These are phyloP conservation scores for Colletotrichum horii DNA, from an alignment of 2,329 filamentous ascomycete genomes.

Conservation along the genomic window DNA sequence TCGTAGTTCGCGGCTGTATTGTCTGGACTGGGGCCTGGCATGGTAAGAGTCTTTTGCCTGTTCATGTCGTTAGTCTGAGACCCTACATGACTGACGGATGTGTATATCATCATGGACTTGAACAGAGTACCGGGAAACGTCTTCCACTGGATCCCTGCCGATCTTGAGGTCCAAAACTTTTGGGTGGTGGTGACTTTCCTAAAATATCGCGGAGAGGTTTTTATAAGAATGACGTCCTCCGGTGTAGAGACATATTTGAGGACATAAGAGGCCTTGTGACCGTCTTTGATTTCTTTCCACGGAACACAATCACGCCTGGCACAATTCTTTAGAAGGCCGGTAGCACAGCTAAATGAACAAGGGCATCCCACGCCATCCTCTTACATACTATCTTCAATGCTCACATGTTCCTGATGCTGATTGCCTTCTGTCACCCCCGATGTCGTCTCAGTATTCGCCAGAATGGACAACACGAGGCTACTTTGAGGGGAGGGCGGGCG, in stretches of 20 bases:
- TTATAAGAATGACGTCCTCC: background rate
- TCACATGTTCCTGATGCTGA: rapidly evolving
- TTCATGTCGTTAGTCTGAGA: background rate
- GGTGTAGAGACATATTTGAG: background rate
- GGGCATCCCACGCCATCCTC: too few relatives aligned
- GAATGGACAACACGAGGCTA: rapidly evolving
- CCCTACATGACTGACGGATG: background rate
- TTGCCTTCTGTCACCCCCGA: background rate
- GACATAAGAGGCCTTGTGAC: background rate
- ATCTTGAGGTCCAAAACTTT: too few relatives aligned
- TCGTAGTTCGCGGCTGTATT: background rate
- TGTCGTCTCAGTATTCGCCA: rapidly evolving
- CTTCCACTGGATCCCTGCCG: too few relatives aligned
- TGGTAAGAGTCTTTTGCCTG: background rate
- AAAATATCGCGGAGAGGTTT: background rate
- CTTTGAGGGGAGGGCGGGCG: background rate
- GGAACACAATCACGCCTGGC: too few relatives aligned
- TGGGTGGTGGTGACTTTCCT: background rate
- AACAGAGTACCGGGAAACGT: too few relatives aligned
- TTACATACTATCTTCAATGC: too few relatives aligned
- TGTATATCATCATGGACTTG: too few relatives aligned
- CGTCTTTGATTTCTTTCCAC: background rate
- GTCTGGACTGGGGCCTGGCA: background rate
- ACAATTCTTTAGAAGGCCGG: too few relatives aligned
- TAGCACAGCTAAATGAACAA: too few relatives aligned